Evolutionary conservation across 495 filamentous ascomycete genomes (phyloP).

Genomic region (Cairneyella variabilis): DNA sequence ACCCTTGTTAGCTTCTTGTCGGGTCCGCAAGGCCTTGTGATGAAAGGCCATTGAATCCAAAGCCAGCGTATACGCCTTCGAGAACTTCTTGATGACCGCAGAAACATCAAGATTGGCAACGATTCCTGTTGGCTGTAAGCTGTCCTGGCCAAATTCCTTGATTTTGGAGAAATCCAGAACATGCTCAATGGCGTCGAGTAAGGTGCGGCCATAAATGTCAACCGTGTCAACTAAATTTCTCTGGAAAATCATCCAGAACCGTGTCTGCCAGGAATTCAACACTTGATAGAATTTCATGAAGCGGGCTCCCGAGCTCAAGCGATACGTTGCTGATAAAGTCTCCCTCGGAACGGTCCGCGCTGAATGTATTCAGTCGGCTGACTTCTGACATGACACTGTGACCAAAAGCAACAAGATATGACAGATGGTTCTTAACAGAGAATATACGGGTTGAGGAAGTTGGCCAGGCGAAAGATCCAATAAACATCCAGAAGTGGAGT

Average conservation of each 20-base stretch:
- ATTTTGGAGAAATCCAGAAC: conserved; percentile 63
- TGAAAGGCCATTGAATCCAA: conserved; percentile 24
- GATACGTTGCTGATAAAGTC: conserved; percentile 68
- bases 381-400: conserved; percentile 52
- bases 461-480: conserved; percentile 54
- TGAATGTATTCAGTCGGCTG: conserved; percentile 42
- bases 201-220: conserved; percentile 64
- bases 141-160: conserved; percentile 18
- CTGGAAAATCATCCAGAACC: conserved; percentile 45
- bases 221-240: conserved; percentile 56
- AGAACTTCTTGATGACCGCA: conserved; percentile 43
- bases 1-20: conserved; percentile 4
- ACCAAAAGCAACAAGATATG: conserved; percentile 48
- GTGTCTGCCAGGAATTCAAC: conserved; percentile 60
- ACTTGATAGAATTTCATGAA: conserved; percentile 55
- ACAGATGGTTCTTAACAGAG: conserved; percentile 44
- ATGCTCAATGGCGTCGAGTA: conserved; percentile 72
- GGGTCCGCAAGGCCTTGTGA: conserved; percentile 10
- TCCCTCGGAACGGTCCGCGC: conserved; percentile 47
- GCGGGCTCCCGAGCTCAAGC: conserved; percentile 74
- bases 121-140: conserved; percentile 6
- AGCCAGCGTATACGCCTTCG: conserved; percentile 49
- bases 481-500: conserved; percentile 16
- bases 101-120: conserved; percentile 13
- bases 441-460: conserved; percentile 35